Conservation (phyloP, 2,329 filamentous ascomycete species). For the Cladosporium halotolerans region DNA sequence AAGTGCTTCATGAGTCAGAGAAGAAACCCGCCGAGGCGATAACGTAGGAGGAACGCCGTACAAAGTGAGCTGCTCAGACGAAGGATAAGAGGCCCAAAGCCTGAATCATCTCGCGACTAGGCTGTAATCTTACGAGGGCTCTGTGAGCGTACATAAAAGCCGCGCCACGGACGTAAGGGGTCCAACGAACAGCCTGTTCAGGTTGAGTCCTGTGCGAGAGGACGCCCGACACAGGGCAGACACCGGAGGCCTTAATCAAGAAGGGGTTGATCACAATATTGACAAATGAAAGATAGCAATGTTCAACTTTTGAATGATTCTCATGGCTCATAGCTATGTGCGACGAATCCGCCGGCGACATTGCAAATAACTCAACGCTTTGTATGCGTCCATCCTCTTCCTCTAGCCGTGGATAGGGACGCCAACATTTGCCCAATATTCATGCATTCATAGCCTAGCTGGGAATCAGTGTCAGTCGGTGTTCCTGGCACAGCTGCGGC, state of each 20-base stretch:
- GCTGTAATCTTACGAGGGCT: too few species aligned
- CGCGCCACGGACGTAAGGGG: too few species aligned
- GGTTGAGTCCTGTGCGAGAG: too few species aligned
- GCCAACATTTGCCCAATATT: conserved; percentile 4
- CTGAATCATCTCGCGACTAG: too few species aligned
- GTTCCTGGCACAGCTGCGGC: not conserved
- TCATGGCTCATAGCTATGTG: conserved; percentile 10
- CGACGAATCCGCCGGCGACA: not conserved
- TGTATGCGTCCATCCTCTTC: not conserved
- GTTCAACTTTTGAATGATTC: conserved; percentile 9
- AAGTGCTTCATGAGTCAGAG: conserved; percentile 16
- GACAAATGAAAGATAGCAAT: not conserved
- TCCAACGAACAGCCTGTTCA: too few species aligned
- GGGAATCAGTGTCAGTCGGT: not conserved
- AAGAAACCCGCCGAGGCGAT: not conserved
- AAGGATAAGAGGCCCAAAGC: too few species aligned
- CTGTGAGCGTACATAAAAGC: too few species aligned
- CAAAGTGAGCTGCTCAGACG: too few species aligned
- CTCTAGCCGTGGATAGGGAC: not conserved
- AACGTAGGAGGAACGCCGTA: too few species aligned
- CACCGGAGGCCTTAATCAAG: too few species aligned
- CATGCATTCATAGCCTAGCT: conserved; percentile 1
- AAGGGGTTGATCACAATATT: too few species aligned
- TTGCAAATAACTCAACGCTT: conserved; percentile 1
- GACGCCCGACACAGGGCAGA: too few species aligned